Percentiles rank a stretch among this genome's conserved stretches.
Evolutionary conservation across 768 basidiomycete genomes (phyloP).

Genomic region (Collybia sp.): DNA sequence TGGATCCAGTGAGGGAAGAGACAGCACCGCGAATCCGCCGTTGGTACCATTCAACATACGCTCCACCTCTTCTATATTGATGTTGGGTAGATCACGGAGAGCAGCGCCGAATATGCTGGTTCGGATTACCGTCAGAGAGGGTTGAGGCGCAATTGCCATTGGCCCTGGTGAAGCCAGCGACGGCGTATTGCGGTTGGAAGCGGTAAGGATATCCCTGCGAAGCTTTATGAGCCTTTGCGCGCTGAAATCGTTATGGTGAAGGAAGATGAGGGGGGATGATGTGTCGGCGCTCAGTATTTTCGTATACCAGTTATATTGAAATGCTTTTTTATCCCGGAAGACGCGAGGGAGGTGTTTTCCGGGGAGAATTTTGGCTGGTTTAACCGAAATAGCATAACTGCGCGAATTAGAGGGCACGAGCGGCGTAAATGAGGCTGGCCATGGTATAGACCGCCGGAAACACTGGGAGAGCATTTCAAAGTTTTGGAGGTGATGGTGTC

Average conservation of each 20-base stretch:
- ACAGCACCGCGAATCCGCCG: constrained; percentile 64
- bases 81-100: constrained; percentile 51
- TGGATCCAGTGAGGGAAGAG: constrained; percentile 64
- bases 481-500: too few relatives aligned
- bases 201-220: constrained; percentile 59
- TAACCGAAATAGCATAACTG: constrained; percentile 54
- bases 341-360: constrained; percentile 57
- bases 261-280: constrained; percentile 66
- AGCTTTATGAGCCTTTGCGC: constrained; percentile 64
- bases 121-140: constrained; percentile 65
- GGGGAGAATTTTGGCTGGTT: constrained; percentile 43
- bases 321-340: constrained; percentile 76
- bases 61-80: constrained; percentile 43
- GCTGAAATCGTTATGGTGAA: constrained; percentile 74
- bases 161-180: constrained; percentile 28
- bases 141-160: constrained; percentile 24
- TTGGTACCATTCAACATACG: constrained; percentile 51
- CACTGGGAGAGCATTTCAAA: constrained; percentile 11
- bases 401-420: constrained; percentile 23
- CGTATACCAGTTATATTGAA: constrained; percentile 77
- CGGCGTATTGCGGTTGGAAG: constrained; percentile 42
- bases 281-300: constrained; percentile 58
- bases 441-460: constrained; percentile 23
- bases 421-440: constrained; percentile 16
- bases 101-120: constrained; percentile 80